phyloP scores from a whole-genome alignment of 768 basidiomycete species.

The Rhodosporidiobolus sp. region DNA sequence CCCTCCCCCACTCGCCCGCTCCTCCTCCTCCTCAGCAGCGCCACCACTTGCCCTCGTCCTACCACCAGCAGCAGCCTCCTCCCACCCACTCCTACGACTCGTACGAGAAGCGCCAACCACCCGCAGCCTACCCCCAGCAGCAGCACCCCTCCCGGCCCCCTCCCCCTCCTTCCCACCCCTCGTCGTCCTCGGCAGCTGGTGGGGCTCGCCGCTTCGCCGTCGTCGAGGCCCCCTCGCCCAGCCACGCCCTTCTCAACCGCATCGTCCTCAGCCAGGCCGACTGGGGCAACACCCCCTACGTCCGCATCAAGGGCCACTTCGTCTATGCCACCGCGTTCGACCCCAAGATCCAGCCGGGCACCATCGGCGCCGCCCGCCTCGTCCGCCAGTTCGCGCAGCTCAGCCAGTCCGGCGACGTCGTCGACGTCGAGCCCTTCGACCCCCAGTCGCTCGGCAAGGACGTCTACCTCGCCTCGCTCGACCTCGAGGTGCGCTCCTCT shows the following conservation, averaged over 20 bases:
- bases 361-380: conserved; percentile 69
- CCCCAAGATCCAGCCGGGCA: conserved; percentile 59
- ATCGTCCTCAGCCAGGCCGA: conserved; percentile 74
- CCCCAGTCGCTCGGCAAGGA: conserved; percentile 49
- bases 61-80: not conserved
- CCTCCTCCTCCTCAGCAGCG: conserved; percentile 1
- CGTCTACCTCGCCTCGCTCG: conserved; percentile 68
- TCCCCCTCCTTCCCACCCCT: not conserved
- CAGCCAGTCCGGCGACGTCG: conserved; percentile 70
- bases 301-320: conserved; percentile 68
- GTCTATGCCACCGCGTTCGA: conserved; percentile 65
- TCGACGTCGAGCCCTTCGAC: conserved; percentile 65
- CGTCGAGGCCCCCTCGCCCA: conserved; percentile 36
- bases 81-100: not conserved
- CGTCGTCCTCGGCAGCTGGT: not conserved
- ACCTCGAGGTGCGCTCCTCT: conserved; percentile 60
- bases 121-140: not conserved
- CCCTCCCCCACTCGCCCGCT: not conserved
- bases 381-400: conserved; percentile 89
- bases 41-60: conserved; percentile 6
- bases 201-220: conserved; percentile 20
- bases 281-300: conserved; percentile 69
- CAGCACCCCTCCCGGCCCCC: not conserved
- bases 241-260: conserved; percentile 68
- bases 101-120: not conserved